A percentile compares a stretch with the other conserved stretches of the same genome.
Evolutionary conservation across 2,329 filamentous ascomycete species (phyloP).

Genomic region (Aspergillus sp.): DNA sequence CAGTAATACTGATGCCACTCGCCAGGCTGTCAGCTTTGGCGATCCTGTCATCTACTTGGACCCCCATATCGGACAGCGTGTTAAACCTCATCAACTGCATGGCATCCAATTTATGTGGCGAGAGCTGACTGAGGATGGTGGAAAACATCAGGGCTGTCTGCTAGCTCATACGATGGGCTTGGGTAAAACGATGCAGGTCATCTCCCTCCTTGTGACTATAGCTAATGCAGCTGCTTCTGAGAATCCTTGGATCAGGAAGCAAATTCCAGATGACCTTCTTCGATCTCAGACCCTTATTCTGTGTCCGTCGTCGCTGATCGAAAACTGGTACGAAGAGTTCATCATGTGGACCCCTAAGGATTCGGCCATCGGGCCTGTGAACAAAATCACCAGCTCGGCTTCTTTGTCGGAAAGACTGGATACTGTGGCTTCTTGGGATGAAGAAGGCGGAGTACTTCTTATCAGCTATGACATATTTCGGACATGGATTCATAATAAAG

Average conservation of each 20-base stretch:
- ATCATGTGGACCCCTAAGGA: conserved; percentile 64
- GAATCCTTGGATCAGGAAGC: conserved; percentile 59
- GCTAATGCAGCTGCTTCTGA: conserved; percentile 64
- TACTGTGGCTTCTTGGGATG: conserved; percentile 61
- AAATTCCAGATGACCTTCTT: conserved; percentile 69
- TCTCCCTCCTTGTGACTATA: conserved; percentile 77
- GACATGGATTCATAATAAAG: conserved; percentile 43
- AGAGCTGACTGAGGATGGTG: conserved; percentile 68
- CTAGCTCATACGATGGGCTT: conserved; percentile 89
- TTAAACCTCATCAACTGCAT: conserved; percentile 78
- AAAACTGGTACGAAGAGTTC: conserved; percentile 84
- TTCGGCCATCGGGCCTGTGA: conserved; percentile 57
- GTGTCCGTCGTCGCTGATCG: conserved; percentile 72
- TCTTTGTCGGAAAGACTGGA: conserved; percentile 43
- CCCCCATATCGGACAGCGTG: conserved; percentile 61
- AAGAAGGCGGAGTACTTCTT: conserved; percentile 70
- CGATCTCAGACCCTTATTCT: conserved; percentile 69
- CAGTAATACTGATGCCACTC: conserved; percentile 45
- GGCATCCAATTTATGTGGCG: conserved; percentile 90
- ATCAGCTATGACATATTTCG: conserved; percentile 73
- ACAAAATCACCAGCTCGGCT: conserved; percentile 55
- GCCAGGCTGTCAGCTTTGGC: conserved; percentile 50
- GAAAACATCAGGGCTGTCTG: conserved; percentile 70
- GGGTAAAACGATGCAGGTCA: conserved; percentile 89
- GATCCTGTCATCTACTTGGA: conserved; percentile 57